Evolutionary conservation across 257 asterid genomes (phyloP).

Genomic region (Asclepias syriaca): DNA sequence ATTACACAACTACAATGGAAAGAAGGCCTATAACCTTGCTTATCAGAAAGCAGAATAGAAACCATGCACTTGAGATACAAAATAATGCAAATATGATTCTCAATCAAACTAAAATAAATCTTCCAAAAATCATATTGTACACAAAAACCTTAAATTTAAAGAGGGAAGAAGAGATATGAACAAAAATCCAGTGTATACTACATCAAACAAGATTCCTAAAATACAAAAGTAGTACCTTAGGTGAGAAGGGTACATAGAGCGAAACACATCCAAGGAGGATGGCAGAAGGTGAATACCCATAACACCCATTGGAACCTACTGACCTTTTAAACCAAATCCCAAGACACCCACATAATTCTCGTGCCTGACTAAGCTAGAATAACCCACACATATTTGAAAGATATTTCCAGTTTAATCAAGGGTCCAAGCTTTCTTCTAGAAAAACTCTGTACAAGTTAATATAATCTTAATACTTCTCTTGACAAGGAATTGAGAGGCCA

Average conservation of each 20-base stretch:
- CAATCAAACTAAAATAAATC: background rate
- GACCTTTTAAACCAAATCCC: background rate
- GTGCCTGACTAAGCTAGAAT: background rate
- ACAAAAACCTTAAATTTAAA: background rate
- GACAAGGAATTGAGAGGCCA: background rate
- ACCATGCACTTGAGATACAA: background rate
- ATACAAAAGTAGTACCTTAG: background rate
- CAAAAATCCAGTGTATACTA: background rate
- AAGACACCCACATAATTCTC: background rate
- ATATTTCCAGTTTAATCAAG: background rate
- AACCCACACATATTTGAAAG: background rate
- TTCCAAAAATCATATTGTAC: background rate
- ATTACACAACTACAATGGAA: background rate
- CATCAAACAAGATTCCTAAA: background rate
- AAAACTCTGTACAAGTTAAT: background rate
- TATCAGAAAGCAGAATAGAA: constrained; percentile 5
- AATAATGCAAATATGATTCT: background rate
- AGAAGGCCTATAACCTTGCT: background rate
- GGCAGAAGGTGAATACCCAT: background rate
- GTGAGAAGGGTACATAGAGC: background rate
- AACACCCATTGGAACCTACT: background rate
- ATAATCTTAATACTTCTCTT: background rate
- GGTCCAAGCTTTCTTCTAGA: background rate
- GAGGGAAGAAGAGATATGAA: background rate
- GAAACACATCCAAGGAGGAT: background rate